These are phyloP conservation scores for Ramalina peruviana DNA, from an alignment of 495 filamentous ascomycete species.

Conservation along the genomic window DNA sequence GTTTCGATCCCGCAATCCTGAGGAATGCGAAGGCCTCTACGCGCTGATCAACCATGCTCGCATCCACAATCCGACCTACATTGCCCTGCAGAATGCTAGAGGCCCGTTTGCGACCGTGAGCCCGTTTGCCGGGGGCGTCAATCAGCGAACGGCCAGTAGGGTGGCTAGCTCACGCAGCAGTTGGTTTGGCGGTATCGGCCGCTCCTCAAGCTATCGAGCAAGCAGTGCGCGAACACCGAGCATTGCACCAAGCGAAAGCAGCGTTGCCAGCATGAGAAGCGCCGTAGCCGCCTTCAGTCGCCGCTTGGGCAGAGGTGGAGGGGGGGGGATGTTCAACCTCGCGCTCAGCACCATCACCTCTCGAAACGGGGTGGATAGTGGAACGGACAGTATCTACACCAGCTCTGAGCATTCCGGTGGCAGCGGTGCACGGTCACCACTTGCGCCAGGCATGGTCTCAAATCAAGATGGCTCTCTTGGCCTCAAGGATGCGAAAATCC, in stretches of 20 bases:
- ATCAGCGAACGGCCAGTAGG: slow-evolving; percentile 21
- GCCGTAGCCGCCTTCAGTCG: slow-evolving; percentile 56
- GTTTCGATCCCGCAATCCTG: slow-evolving; percentile 66
- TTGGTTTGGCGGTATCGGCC: slow-evolving; percentile 18
- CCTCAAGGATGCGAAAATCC: slow-evolving; percentile 62
- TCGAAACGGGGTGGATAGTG: slow-evolving; percentile 29
- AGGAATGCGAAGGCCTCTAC: slow-evolving; percentile 73
- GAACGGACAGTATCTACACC: slow-evolving; percentile 48
- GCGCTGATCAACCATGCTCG: slow-evolving; percentile 67
- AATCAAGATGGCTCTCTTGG: slow-evolving; percentile 40
- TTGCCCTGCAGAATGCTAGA: slow-evolving; percentile 62
- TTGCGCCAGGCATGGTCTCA: slow-evolving; percentile 37
- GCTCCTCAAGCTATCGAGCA: slow-evolving; percentile 42
- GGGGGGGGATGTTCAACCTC: slow-evolving; percentile 63
- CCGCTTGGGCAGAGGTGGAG: slow-evolving; percentile 47
- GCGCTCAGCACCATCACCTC: slow-evolving; percentile 46
- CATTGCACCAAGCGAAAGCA: slow-evolving; percentile 41
- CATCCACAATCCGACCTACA: slow-evolving; percentile 78
- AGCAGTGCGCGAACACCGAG: slow-evolving; percentile 34
- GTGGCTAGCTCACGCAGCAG: slow-evolving; percentile 8
- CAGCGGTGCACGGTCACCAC: slow-evolving; percentile 39
- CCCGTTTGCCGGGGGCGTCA: slow-evolving; percentile 26
- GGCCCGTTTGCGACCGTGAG: slow-evolving; percentile 17
- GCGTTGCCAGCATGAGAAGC: slow-evolving; percentile 42
- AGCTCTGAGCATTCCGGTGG: slow-evolving; percentile 29